phyloP scores from a whole-genome alignment of 1,139 yeast species.

The Suhomyces coccinellae region DNA sequence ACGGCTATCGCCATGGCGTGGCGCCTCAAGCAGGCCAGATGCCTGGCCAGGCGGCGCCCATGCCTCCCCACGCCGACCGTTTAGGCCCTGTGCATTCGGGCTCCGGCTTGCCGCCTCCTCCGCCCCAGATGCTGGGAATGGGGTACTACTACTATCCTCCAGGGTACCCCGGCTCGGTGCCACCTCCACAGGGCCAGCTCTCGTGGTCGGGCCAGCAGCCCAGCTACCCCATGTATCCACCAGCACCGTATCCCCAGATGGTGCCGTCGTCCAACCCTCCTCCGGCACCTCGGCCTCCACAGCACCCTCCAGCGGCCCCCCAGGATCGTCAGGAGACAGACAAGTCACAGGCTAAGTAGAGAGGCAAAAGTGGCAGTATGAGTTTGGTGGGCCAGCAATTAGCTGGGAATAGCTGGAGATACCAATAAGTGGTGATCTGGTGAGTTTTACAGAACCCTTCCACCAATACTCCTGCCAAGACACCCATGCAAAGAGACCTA shows the following conservation, averaged over 20 bases:
- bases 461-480: too few species aligned
- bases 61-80: constrained; percentile 4
- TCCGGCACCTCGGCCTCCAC: neutral
- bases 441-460: too few species aligned
- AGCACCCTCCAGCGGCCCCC: neutral
- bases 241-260: neutral
- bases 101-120: constrained; percentile 8
- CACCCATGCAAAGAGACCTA: too few species aligned
- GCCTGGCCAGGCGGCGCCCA: neutral
- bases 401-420: too few species aligned
- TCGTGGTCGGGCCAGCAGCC: constrained; percentile 8
- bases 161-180: constrained; percentile 9
- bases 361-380: too few species aligned
- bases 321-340: neutral
- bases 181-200: constrained; percentile 6
- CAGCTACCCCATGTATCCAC: constrained; percentile 4
- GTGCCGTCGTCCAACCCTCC: constrained; percentile 1
- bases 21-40: constrained; percentile 2
- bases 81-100: constrained; percentile 3
- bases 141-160: constrained; percentile 15
- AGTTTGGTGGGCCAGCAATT: too few species aligned
- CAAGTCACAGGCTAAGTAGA: neutral
- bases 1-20: constrained; percentile 22
- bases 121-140: constrained; percentile 6
- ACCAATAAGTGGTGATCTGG: too few species aligned